These are phyloP conservation scores for Ganoderma lucidum DNA, from an alignment of 1,284 basidiomycete species.

Conservation along the genomic window DNA sequence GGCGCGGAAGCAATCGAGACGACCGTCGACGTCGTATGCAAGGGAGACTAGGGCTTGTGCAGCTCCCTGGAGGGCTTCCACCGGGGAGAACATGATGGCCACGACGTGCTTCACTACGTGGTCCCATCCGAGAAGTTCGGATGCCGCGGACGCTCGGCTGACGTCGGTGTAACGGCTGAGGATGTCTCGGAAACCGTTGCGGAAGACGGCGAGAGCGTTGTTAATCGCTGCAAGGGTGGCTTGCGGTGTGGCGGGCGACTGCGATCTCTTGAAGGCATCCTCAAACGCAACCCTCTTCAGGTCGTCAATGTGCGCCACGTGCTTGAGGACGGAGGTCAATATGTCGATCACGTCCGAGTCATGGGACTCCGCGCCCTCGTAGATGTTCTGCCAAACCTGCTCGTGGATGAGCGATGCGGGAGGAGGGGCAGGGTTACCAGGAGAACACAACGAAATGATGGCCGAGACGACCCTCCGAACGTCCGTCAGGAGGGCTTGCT, in stretches of 20 bases:
- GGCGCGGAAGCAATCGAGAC: conserved; percentile 85
- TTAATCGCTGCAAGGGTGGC: conserved; percentile 63
- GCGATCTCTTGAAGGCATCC: conserved; percentile 45
- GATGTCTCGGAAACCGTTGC: conserved; percentile 67
- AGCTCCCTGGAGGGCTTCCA: conserved; percentile 74
- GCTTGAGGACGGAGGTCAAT: conserved; percentile 64
- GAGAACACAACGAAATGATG: conserved; percentile 45
- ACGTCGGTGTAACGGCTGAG: conserved; percentile 71
- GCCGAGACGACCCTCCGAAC: conserved; percentile 48
- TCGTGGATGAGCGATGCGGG: conserved; percentile 49
- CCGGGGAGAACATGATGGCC: conserved; percentile 82
- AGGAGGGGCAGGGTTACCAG: background rate
- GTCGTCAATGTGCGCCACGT: conserved; percentile 71
- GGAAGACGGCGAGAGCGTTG: conserved; percentile 59
- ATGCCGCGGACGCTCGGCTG: conserved; percentile 56
- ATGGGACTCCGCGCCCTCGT: conserved; percentile 61
- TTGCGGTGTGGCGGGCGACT: conserved; percentile 34
- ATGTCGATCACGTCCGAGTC: conserved; percentile 66
- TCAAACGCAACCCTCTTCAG: conserved; percentile 62
- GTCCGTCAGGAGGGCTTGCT: conserved; percentile 53
- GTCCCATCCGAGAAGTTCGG: conserved; percentile 59
- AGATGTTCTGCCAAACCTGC: conserved; percentile 75
- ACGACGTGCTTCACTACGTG: conserved; percentile 66
- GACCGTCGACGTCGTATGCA: conserved; percentile 86
- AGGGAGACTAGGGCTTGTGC: conserved; percentile 81